Evolutionary conservation across 352 stramenopile species (phyloP).

Genomic region (Phytophthora sp.): DNA sequence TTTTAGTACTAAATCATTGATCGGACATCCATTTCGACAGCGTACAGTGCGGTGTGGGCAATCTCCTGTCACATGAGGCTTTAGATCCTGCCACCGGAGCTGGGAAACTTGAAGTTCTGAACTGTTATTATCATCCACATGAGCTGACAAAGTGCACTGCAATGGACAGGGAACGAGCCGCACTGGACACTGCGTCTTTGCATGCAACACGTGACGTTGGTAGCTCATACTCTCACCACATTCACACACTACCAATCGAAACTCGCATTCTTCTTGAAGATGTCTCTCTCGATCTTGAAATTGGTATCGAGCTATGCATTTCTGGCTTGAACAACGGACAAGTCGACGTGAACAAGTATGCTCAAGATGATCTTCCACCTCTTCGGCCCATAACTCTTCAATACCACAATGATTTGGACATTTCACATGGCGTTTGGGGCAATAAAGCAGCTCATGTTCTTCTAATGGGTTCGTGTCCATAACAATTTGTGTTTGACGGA

Average conservation of each 20-base stretch:
- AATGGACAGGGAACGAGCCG: conserved; percentile 63
- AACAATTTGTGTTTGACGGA: conserved; percentile 33
- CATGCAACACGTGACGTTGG: conserved; percentile 58
- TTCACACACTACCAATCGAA: conserved; percentile 49
- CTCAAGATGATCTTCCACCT: conserved; percentile 41
- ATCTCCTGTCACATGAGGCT: conserved; percentile 49
- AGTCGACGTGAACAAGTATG: conserved; percentile 47
- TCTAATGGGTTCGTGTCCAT: conserved; percentile 46
- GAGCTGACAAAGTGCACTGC: conserved; percentile 27
- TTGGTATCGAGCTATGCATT: conserved; percentile 45
- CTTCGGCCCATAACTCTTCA: conserved; percentile 52
- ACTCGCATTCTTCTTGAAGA: conserved; percentile 48
- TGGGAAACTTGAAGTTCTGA: conserved; percentile 25
- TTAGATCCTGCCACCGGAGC: conserved; percentile 47
- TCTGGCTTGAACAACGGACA: conserved; percentile 54
- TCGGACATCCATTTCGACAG: conserved; percentile 70
- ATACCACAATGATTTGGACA: conserved; percentile 42
- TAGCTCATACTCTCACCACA: conserved; percentile 68
- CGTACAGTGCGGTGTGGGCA: conserved; percentile 61
- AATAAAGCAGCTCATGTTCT: conserved; percentile 51
- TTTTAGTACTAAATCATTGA: conserved; percentile 45
- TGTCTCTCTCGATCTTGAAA: conserved; percentile 37
- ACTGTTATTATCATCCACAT: not conserved
- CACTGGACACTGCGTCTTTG: conserved; percentile 45
- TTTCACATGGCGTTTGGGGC: conserved; percentile 53